phyloP scores from a whole-genome alignment of 768 basidiomycete genomes.

The Suillus tomentosus region DNA sequence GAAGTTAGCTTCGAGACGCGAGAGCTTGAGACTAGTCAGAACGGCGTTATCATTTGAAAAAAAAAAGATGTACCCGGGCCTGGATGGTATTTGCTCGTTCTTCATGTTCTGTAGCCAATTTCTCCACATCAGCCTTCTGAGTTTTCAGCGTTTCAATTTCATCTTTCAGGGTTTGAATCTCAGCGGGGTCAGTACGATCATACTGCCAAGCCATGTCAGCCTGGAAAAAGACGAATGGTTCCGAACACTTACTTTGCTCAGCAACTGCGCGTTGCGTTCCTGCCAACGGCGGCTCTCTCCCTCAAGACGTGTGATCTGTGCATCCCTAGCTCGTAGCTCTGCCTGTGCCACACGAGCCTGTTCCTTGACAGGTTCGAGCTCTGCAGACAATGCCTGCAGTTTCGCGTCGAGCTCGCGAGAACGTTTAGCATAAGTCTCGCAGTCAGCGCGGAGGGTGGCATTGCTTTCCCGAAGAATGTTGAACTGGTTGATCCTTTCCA shows the following conservation, averaged over 20 bases:
- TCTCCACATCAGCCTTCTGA: slow-evolving; percentile 40
- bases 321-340: slow-evolving; percentile 70
- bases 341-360: slow-evolving; percentile 65
- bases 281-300: slow-evolving; percentile 83
- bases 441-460: slow-evolving; percentile 77
- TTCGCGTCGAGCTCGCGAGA: slow-evolving; percentile 66
- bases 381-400: slow-evolving; percentile 54
- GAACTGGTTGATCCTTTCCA: slow-evolving; percentile 85
- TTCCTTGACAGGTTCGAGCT: slow-evolving; percentile 78
- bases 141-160: slow-evolving; percentile 60
- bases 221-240: background rate
- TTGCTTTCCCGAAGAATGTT: slow-evolving; percentile 89
- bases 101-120: slow-evolving; percentile 31
- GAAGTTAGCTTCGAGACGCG: slow-evolving; percentile 44
- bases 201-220: slow-evolving; percentile 48
- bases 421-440: slow-evolving; percentile 68
- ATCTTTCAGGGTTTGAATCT: slow-evolving; percentile 77
- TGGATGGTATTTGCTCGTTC: slow-evolving; percentile 32
- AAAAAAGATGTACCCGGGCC: slow-evolving; percentile 28
- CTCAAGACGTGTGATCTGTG: slow-evolving; percentile 69
- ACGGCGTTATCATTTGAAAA: background rate
- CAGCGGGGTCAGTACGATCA: slow-evolving; percentile 86
- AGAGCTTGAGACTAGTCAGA: slow-evolving; percentile 33
- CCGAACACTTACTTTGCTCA: slow-evolving; percentile 67
- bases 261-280: slow-evolving; percentile 75